Conservation (phyloP, 1,284 basidiomycete genomes). For the Moesziomyces sp. region DNA sequence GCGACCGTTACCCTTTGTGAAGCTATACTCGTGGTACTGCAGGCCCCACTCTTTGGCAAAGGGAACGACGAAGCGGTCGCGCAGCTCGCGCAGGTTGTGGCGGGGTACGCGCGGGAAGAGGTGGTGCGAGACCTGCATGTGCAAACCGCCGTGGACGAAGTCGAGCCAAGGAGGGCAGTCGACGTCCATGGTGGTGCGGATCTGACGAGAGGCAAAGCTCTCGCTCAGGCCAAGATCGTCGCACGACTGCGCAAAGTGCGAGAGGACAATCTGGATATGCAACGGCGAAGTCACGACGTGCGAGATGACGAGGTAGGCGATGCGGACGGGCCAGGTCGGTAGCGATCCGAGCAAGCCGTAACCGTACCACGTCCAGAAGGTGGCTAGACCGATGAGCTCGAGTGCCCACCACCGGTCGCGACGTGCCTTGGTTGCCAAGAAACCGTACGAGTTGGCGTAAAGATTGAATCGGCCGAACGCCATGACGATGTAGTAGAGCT, state of each 20-base stretch:
- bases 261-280: constrained; percentile 84
- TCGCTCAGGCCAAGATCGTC: constrained; percentile 89
- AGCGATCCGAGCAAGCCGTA: constrained; percentile 73
- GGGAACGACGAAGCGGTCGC: constrained; percentile 79
- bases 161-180: constrained; percentile 83
- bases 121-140: constrained; percentile 97
- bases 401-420: constrained; percentile 68
- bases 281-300: constrained; percentile 84
- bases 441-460: constrained; percentile 86
- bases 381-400: constrained; percentile 76
- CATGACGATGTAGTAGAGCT: constrained; percentile 92
- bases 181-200: constrained; percentile 96
- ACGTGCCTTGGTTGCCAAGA: constrained; percentile 74
- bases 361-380: constrained; percentile 85
- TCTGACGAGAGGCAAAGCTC: constrained; percentile 89
- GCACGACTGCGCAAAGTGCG: constrained; percentile 96
- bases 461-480: constrained; percentile 94
- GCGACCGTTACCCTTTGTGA: constrained; percentile 82
- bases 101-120: constrained; percentile 94
- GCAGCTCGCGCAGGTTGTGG: constrained; percentile 87
- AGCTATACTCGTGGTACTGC: constrained; percentile 89
- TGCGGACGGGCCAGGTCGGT: constrained; percentile 75
- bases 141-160: constrained; percentile 90
- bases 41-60: constrained; percentile 73
- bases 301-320: constrained; percentile 80